Base-by-base conservation (phyloP, 2,329 filamentous ascomycete species). In the Penicillium nordicum region DNA sequence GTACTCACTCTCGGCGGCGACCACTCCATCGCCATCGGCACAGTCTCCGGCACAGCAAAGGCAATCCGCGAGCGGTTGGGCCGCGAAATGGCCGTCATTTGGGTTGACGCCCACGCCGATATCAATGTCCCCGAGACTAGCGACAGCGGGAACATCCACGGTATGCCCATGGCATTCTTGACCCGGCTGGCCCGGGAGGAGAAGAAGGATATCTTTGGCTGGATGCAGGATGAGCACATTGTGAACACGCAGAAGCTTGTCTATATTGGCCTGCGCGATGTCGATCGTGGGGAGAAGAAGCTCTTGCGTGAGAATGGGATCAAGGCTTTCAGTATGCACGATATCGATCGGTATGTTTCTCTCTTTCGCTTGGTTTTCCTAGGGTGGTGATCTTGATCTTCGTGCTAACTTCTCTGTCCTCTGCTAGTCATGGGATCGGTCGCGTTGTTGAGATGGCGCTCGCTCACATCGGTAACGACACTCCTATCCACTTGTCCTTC, bases 371-470 rank as follows among this genome's bases (percentile, higher is more conserved):
- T 18, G 18, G 18, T 37, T 14, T 32, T 12, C 30, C 5, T 32
- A 12, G 11, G 27, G 27, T 18, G 21, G 11, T 18, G 18, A 18
- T 18, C 18, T 18, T 37, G 36, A 5, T 40, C 43, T 55, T 32
- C 41, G n/a, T 48, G 47, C 43, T 61, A 50, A 54, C 18, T n/a
- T 18, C 8, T 23, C 14, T 21, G 43, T 36, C 29, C 27, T 14
- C n/a, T 30, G 9, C 16, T 62, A 92, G 90, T 52, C 83, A 97
- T 71, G 94, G 94, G 45, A 99, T 99, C 68, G 94, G 94, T 53
- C 88, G 88, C 63, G 91, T 99, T 62, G 92, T 99, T 79, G 94
- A 97, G 70, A 96, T 97, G 93, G 93, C 93, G n/a, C 82, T 99
- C 51, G 93, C 88, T 32, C 92, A 97, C 79, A 96, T 97, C 64